Conservation (phyloP, 805 yeast genomes). For the Blastobotrys robertii region DNA sequence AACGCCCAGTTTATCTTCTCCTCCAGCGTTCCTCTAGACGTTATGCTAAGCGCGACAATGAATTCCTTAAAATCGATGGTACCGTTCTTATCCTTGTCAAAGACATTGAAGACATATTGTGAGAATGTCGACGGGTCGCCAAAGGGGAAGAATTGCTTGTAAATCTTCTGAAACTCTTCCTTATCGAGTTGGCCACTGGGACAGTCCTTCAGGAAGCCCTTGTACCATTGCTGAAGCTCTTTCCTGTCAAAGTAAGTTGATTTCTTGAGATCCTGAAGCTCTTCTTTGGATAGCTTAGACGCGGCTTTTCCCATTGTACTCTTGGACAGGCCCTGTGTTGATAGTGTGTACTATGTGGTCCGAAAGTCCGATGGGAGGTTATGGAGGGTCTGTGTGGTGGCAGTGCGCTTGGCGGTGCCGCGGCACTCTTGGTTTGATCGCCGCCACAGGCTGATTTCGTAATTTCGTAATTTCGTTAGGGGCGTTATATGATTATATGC, state of each 20-base stretch:
- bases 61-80: slow-evolving; percentile 87
- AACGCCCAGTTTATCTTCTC: slow-evolving; percentile 89
- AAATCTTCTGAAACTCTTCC: slow-evolving; percentile 83
- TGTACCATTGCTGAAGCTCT: slow-evolving; percentile 97
- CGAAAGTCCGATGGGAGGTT: no score
- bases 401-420: no score
- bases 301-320: slow-evolving; percentile 83
- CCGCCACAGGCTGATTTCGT: no score
- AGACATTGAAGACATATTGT: slow-evolving; percentile 76
- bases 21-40: slow-evolving; percentile 75
- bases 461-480: no score
- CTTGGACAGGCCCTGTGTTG: no score
- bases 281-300: slow-evolving; percentile 85
- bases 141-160: slow-evolving; percentile 95
- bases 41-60: slow-evolving; percentile 74
- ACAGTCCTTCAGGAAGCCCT: slow-evolving; percentile 89
- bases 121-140: slow-evolving; percentile 95
- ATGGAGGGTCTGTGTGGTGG: no score
- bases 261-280: slow-evolving; percentile 66
- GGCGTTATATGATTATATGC: no score
- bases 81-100: slow-evolving; percentile 74
- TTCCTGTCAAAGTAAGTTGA: slow-evolving; percentile 88
- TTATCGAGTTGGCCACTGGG: slow-evolving; percentile 81
- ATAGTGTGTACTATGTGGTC: no score
- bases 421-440: no score